Conservation (phyloP, 768 basidiomycete genomes). For the Paxillus involutus region DNA sequence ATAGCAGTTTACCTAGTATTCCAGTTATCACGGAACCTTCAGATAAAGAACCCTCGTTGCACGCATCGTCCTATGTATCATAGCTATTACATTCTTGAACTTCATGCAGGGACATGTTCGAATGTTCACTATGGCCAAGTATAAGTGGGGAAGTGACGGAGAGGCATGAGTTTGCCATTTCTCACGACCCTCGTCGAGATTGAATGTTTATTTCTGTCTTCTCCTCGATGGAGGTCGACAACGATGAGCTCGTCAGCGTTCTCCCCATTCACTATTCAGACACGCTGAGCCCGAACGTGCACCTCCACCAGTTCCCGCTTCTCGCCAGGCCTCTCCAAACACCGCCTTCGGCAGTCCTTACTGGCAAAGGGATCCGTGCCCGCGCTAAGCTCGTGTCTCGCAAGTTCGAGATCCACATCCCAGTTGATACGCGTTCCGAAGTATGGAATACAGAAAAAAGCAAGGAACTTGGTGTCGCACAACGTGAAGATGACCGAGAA, state of each 20-base stretch:
- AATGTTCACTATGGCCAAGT: not conserved
- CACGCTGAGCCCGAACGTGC: slow-evolving; percentile 58
- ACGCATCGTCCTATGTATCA: slow-evolving; percentile 3
- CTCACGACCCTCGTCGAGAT: too few relatives aligned
- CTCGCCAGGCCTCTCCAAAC: slow-evolving; percentile 70
- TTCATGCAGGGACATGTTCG: not conserved
- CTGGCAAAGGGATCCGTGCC: slow-evolving; percentile 76
- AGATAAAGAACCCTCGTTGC: slow-evolving; percentile 5
- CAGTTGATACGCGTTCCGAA: slow-evolving; percentile 76
- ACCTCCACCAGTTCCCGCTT: slow-evolving; percentile 82
- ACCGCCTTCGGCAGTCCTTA: slow-evolving; percentile 69
- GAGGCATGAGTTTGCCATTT: too few relatives aligned
- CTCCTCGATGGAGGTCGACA: slow-evolving; percentile 18
- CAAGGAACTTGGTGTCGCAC: slow-evolving; percentile 62
- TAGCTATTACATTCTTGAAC: not conserved
- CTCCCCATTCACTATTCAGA: slow-evolving; percentile 76
- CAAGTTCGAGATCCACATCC: slow-evolving; percentile 76
- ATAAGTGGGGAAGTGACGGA: too few relatives aligned
- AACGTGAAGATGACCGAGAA: slow-evolving; percentile 73
- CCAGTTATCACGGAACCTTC: slow-evolving; percentile 3
- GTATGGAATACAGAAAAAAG: slow-evolving; percentile 79
- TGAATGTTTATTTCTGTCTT: too few relatives aligned
- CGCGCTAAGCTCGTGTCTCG: slow-evolving; percentile 64
- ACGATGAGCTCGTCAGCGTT: slow-evolving; percentile 64
- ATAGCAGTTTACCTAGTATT: slow-evolving; percentile 1